phyloP scores from a whole-genome alignment of 495 filamentous ascomycete species.

The Platismatia glauca region DNA sequence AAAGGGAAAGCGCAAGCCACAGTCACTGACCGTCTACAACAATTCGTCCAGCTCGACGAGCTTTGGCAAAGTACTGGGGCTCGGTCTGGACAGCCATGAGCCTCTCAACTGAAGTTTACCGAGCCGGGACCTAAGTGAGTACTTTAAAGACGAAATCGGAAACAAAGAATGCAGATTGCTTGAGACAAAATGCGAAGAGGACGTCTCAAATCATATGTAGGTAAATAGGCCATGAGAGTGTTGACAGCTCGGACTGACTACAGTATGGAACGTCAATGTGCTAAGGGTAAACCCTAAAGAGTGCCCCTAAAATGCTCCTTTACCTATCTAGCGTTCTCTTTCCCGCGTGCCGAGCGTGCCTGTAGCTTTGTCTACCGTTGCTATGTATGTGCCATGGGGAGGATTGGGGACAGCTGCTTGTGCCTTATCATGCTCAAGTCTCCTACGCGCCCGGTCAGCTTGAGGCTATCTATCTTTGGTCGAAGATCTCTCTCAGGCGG shows the following conservation, averaged over 20 bases:
- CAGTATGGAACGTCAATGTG: too few species aligned
- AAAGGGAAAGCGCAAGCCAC: not conserved
- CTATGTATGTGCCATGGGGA: not conserved
- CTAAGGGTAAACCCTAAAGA: too few species aligned
- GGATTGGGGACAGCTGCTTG: not conserved
- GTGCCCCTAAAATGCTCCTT: too few species aligned
- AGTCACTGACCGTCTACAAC: constrained; percentile 19
- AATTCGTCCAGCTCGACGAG: constrained; percentile 19
- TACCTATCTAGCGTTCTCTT: too few species aligned
- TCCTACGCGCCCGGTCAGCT: not conserved
- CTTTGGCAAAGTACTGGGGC: constrained; percentile 18
- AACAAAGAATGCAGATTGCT: not conserved
- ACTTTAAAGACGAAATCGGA: constrained; percentile 19
- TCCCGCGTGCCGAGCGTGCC: too few species aligned
- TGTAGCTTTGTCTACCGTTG: too few species aligned
- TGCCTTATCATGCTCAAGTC: not conserved
- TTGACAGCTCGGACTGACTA: too few species aligned
- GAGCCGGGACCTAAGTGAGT: not conserved
- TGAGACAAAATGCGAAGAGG: not conserved
- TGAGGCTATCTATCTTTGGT: not conserved
- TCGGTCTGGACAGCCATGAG: constrained; percentile 10
- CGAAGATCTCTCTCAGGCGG: not conserved
- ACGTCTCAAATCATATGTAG: not conserved
- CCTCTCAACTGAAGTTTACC: not conserved
- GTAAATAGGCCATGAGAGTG: too few species aligned